phyloP scores from a whole-genome alignment of 768 basidiomycete genomes.

The Floccularia luteovirens region DNA sequence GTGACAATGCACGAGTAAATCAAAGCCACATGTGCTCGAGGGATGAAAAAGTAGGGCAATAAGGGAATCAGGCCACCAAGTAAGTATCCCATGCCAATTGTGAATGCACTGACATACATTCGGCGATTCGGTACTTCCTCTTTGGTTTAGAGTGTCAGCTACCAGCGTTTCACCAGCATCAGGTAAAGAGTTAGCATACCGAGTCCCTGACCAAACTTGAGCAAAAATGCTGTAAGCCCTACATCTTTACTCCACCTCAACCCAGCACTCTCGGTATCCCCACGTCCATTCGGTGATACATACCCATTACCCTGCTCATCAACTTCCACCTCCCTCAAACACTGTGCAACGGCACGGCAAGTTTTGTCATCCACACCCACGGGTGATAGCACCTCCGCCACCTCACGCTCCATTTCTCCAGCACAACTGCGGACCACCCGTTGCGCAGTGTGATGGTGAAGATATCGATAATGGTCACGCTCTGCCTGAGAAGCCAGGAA shows the following conservation, averaged over 20 bases:
- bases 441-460: constrained; percentile 62
- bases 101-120: constrained; percentile 86
- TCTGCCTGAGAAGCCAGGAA: constrained; percentile 97
- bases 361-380: constrained; percentile 84
- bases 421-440: constrained; percentile 86
- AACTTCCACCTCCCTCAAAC: constrained; percentile 61
- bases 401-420: constrained; percentile 96
- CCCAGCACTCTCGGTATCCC: constrained; percentile 49
- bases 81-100: constrained; percentile 93
- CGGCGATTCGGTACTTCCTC: constrained; percentile 86
- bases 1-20: constrained; percentile 77
- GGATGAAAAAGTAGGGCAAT: constrained; percentile 86
- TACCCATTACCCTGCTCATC: constrained; percentile 18
- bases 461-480: constrained; percentile 88
- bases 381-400: constrained; percentile 78
- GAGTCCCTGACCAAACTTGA: constrained; percentile 93
- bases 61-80: constrained; percentile 91
- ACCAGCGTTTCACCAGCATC: no score
- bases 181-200: constrained; percentile 36
- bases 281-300: constrained; percentile 8
- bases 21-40: constrained; percentile 57
- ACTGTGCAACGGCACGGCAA: constrained; percentile 71
- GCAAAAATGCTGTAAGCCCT: constrained; percentile 87
- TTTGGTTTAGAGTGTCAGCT: constrained; percentile 17
- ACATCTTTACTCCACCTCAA: constrained; percentile 69